Evolutionary conservation across 2,329 filamentous ascomycete species (phyloP), one percentile per base, ranked within the genome.

Genomic region (Trichoderma afroharzianum): DNA sequence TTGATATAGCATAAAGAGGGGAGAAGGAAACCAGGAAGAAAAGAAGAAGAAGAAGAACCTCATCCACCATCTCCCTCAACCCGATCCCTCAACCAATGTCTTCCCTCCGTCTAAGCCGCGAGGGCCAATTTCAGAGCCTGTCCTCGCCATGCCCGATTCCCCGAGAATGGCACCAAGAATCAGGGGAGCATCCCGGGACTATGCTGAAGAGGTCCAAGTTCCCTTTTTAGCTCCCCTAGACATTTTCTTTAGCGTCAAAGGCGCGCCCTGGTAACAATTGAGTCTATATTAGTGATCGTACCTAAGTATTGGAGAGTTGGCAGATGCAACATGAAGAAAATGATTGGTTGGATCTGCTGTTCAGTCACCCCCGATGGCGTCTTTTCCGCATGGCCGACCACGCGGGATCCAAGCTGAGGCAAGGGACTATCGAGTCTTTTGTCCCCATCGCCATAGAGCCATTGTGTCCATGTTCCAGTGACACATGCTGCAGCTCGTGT

Each of bases 241-340:
- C 28, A 58, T 63, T 63, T 50, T 63, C 68, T 70, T 70, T 70
- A 70, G 68, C 61, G 68, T 70, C 68, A 12, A 63, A n/a, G 32
- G 32, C 11, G 63, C n/a, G 43, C 47, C n/a, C 43, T 36, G 30
- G n/a, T 57, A 43, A 18, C 21, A 21, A 7, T 58, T 33, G 55
- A 33, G 18, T 59, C 26, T 33, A 33, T 59, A 53, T 24, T 53
- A 53, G 47, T 6, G n/a, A 53, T 53, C 47, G 21, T 21, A n/a
- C n/a, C n/a, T n/a, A 53, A 53, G 47, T 53, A 24, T 53, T 14
- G 47, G 47, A n/a, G n/a, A 53, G 47, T 53, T 53, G 47, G 21
- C 21, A 24, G 47, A 24, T 24, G n/a, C 11, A 24, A 24, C 47
- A 53, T 53, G 47, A 14, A 36, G 33, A 30, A 33, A 43, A 43